Evolutionary conservation across 805 yeast species (phyloP).

Genomic region (Zygoascus tannicola): DNA sequence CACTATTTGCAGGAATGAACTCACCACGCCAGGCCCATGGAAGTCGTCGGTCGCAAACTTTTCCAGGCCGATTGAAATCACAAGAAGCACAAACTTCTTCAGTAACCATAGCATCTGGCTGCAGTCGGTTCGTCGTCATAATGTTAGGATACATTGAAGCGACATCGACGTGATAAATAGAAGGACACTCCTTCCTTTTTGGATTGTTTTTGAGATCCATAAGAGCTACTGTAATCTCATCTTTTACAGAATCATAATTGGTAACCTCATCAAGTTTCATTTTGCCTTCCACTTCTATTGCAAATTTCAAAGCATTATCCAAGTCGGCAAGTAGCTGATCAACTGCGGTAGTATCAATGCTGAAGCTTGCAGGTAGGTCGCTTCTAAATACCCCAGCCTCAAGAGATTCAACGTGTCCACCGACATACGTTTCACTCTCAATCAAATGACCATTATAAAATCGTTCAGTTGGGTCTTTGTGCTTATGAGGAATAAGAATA

Average conservation of each 20-base stretch:
- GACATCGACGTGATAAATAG: constrained; percentile 95
- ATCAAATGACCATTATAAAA: constrained; percentile 90
- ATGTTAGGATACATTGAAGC: constrained; percentile 99
- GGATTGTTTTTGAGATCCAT: constrained; percentile 54
- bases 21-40: constrained; percentile 99
- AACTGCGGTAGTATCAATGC: constrained; percentile 69
- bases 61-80: constrained; percentile 93
- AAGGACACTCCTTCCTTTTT: constrained; percentile 63
- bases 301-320: constrained; percentile 68
- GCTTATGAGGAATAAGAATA: constrained; percentile 86
- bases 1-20: constrained; percentile 79
- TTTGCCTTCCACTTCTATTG: constrained; percentile 72
- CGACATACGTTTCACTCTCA: constrained; percentile 95
- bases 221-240: constrained; percentile 46
- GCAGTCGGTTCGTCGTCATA: constrained; percentile 94
- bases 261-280: constrained; percentile 65
- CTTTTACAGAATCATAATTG: constrained; percentile 68
- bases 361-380: constrained; percentile 68
- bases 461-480: constrained; percentile 86
- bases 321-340: constrained; percentile 70
- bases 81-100: constrained; percentile 97
- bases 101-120: constrained; percentile 94
- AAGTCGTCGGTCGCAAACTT: constrained; percentile 79
- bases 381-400: constrained; percentile 97
- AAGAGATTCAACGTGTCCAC: constrained; percentile 95